Conservation (phyloP, 176 grass and related monocot species). For the Eleusine coracana region DNA sequence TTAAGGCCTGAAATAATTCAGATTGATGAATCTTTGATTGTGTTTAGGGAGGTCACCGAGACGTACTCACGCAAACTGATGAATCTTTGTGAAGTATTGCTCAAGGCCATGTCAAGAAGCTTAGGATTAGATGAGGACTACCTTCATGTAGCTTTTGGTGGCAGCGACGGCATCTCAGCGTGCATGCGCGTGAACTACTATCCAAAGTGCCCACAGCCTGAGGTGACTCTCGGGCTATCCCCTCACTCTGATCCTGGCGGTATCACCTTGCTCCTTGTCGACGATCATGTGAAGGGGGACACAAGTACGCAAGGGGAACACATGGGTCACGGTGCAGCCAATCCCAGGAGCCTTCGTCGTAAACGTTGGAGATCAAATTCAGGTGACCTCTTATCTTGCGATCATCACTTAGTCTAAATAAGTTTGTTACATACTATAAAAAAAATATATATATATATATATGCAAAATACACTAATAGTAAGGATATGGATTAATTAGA, state of each 20-base stretch:
- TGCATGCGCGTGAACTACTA: conserved; percentile 64
- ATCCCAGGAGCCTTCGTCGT: conserved; percentile 55
- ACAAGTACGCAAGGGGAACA: conserved; percentile 58
- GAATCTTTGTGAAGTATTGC: conserved; percentile 46
- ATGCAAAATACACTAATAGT: too few relatives aligned
- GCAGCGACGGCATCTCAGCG: conserved; percentile 37
- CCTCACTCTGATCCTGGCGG: conserved; percentile 74
- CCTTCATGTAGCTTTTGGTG: conserved; percentile 50
- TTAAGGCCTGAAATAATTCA: not conserved
- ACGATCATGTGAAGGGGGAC: conserved; percentile 67
- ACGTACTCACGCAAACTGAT: conserved; percentile 49
- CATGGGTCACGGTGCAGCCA: conserved; percentile 63
- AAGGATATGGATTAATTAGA: conserved; percentile 20
- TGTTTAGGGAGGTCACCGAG: conserved; percentile 56
- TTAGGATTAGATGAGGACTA: conserved; percentile 57
- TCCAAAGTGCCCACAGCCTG: conserved; percentile 76
- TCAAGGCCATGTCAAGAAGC: conserved; percentile 59
- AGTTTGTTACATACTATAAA: too few relatives aligned
- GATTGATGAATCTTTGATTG: too few relatives aligned
- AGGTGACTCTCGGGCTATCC: conserved; percentile 68
- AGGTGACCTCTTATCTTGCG: conserved; percentile 25
- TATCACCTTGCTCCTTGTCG: conserved; percentile 64
- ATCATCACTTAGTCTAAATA: not conserved
- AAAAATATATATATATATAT: too few relatives aligned
- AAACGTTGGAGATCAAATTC: conserved; percentile 75